Evolutionary conservation across 192 early-diverging fungal species (phyloP), one percentile per base, ranked within the genome.

Genomic region (Podila minutissima): DNA sequence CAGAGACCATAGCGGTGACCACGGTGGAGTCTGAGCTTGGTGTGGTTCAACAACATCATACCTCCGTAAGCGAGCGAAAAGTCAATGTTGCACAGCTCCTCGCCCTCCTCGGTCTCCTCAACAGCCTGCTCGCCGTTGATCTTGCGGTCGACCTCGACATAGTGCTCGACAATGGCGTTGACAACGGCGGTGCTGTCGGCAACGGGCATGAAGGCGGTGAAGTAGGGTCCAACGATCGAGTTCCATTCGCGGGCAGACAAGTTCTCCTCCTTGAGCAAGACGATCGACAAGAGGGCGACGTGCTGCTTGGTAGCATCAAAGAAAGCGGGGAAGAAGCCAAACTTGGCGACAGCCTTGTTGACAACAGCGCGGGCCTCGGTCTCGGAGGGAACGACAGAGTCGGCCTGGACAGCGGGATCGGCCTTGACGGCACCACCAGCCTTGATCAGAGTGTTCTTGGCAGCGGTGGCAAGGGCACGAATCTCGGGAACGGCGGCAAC

Each of bases 11-110:
- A 95, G 57, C 92, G 91, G 60, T 88, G 86, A 82, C 93, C 93
- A 88, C 93, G 89, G 84, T 88, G 87, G 29, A 95, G 84, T 73
- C 74, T 85, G 26, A 87, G 83, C 69, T 81, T 72, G 58, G 87
- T 86, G 75, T 85, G 93, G 88, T 92, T 93, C 65, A 94, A 79
- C 78, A 94, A 83, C 84, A 94, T 92, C 91, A 91, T 93, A 74
- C 88, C 90, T 85, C 94, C 92, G 84, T 94, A 94, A 49, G 92
- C 93, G 65, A 94, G 88, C 26, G 93, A 93, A 88, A 94, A 94
- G 66, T 92, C 92, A 84, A 90, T 92, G 89, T 95, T 93, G 88
- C 85, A 86, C 33, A 85, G 86, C 74, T 85, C 87, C 62, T 84
- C 88, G 79, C 85, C 88, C 63, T 86, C 86, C 61, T 86, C 86